A percentile compares a stretch with the other conserved stretches of the same genome.
These are phyloP conservation scores for Penicillium brevicompactum DNA, from an alignment of 2,329 filamentous ascomycete species.

Conservation along the genomic window DNA sequence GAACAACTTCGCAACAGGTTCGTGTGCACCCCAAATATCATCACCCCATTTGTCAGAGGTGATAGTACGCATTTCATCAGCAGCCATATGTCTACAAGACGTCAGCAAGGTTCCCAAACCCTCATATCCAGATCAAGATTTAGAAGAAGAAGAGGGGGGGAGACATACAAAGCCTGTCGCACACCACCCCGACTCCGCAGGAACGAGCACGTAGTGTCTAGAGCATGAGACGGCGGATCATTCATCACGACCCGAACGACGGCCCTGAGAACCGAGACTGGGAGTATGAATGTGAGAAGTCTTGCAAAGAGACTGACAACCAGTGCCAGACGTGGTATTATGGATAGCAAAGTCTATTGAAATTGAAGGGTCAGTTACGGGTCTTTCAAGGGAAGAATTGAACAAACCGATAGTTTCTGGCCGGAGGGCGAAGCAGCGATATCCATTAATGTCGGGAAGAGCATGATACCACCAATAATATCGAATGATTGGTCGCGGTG, in stretches of 20 bases:
- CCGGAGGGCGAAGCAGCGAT: conserved; percentile 67
- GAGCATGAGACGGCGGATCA: conserved; percentile 42
- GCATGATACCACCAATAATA: conserved; percentile 59
- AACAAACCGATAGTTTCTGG: conserved; percentile 48
- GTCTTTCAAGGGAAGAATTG: background rate
- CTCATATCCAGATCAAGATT: too few relatives aligned
- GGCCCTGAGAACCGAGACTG: conserved; percentile 40
- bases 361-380: background rate
- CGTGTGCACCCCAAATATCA: conserved; percentile 58
- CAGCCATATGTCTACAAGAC: conserved; percentile 53
- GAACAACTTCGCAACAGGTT: conserved; percentile 50
- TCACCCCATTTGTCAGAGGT: conserved; percentile 59
- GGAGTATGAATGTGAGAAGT: conserved; percentile 47
- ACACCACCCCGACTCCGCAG: conserved; percentile 53
- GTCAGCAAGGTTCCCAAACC: background rate
- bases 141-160: background rate
- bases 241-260: conserved; percentile 48
- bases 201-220: conserved; percentile 54
- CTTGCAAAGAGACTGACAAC: conserved; percentile 43
- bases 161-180: conserved; percentile 54
- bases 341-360: conserved; percentile 30
- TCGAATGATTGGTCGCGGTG: conserved; percentile 48
- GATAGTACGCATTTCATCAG: conserved; percentile 60
- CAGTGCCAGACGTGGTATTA: conserved; percentile 42
- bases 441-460: conserved; percentile 76